phyloP scores from a whole-genome alignment of 2,329 filamentous ascomycete genomes.

The Xylaria sp. region DNA sequence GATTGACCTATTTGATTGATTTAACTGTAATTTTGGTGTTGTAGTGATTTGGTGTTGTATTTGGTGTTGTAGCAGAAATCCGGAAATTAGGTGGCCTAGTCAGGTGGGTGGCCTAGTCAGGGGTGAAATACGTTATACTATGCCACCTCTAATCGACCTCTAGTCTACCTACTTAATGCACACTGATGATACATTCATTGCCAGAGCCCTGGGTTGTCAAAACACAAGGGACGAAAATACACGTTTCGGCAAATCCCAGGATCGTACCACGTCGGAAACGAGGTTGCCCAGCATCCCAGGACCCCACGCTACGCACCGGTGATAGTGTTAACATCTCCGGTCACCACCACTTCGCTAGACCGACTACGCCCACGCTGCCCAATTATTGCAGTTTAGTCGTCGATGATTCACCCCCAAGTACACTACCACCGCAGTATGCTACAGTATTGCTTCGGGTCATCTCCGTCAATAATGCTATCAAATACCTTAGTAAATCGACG shows the following conservation, averaged over 20 bases:
- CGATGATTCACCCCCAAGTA: constrained; percentile 1
- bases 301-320: no score
- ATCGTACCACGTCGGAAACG: neutral
- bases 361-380: neutral
- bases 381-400: neutral
- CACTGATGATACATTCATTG: neutral
- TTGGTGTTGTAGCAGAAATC: no score
- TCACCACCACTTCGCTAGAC: neutral
- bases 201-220: neutral
- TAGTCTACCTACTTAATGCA: no score
- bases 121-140: no score
- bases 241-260: constrained; percentile 16
- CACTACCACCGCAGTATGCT: no score
- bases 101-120: no score
- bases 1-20: no score
- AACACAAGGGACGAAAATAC: neutral
- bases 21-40: no score
- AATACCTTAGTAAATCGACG: constrained; percentile 25
- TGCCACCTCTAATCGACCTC: no score
- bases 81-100: no score
- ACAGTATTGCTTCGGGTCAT: neutral
- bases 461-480: constrained; percentile 13
- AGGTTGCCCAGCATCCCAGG: no score
- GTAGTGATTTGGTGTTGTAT: no score
- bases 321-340: neutral